phyloP scores from a whole-genome alignment of 768 basidiomycete species.

The Phanerochaete carnosa region DNA sequence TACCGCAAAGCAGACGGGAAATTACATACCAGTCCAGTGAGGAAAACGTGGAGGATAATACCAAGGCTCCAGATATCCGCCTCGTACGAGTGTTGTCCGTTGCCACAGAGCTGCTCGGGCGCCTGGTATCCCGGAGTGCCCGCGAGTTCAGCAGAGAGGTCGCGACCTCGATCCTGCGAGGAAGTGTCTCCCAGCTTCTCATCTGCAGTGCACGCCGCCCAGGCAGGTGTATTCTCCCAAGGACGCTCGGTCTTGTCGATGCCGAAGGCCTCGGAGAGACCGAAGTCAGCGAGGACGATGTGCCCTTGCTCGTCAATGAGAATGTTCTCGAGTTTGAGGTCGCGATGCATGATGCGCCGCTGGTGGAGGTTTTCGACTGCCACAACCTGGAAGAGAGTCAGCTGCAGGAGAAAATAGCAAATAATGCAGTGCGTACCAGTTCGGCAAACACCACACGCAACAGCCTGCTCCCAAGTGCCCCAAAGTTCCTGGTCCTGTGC shows the following conservation, averaged over 20 bases:
- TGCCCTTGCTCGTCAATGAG: constrained; percentile 9
- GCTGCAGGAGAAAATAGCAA: not conserved
- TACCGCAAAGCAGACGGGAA: too few relatives aligned
- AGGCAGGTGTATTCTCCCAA: constrained; percentile 3
- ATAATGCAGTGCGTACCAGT: not conserved
- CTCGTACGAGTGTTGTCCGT: constrained; percentile 2
- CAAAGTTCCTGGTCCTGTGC: not conserved
- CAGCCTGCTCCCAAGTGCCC: not conserved
- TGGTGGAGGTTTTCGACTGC: constrained; percentile 15
- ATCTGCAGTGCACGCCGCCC: not conserved
- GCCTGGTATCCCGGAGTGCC: constrained; percentile 10
- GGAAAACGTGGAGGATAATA: not conserved
- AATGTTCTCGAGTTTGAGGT: constrained; percentile 81
- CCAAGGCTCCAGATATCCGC: constrained; percentile 8
- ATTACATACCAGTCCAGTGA: constrained; percentile 1
- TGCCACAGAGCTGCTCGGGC: constrained; percentile 1
- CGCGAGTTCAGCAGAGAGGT: not conserved
- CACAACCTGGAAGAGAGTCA: not conserved
- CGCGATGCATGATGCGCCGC: constrained; percentile 70
- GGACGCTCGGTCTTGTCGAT: not conserved
- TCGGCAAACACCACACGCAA: constrained; percentile 1
- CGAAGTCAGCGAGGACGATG: constrained; percentile 8
- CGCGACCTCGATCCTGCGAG: not conserved
- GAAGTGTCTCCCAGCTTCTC: not conserved
- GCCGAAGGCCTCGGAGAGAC: constrained; percentile 5